phyloP scores from a whole-genome alignment of 73 alveolate species.

The Loxodes magnus region DNA sequence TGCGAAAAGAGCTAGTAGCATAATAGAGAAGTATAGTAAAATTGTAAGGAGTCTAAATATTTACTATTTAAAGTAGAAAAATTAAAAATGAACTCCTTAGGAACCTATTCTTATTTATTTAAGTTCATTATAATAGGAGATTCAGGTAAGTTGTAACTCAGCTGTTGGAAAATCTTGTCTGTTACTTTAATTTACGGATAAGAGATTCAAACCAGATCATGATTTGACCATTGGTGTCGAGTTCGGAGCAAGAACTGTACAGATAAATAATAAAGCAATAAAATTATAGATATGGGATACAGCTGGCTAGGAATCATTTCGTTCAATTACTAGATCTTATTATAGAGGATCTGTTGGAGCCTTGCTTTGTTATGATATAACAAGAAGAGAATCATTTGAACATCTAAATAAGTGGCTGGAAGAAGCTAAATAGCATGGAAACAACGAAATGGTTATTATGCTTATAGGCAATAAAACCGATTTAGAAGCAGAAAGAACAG shows the following conservation, averaged over 20 bases:
- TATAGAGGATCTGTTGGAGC: slow-evolving; percentile 86
- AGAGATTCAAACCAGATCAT: slow-evolving; percentile 19
- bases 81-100: too few species aligned
- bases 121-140: slow-evolving; percentile 53
- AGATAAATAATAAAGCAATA: slow-evolving; percentile 47
- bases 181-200: slow-evolving; percentile 24
- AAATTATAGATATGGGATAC: slow-evolving; percentile 85
- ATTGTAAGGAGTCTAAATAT: too few species aligned
- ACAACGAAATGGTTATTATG: slow-evolving; percentile 47
- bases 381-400: slow-evolving; percentile 55
- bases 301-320: slow-evolving; percentile 82
- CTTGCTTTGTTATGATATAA: slow-evolving; percentile 54
- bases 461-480: slow-evolving; percentile 75
- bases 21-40: too few species aligned
- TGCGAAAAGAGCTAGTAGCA: too few species aligned
- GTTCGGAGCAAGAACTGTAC: slow-evolving; percentile 56
- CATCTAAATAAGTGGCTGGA: slow-evolving; percentile 57
- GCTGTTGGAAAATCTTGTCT: slow-evolving; percentile 44
- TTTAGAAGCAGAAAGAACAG: slow-evolving; percentile 36
- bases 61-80: too few species aligned
- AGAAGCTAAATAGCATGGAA: slow-evolving; percentile 61
- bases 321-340: slow-evolving; percentile 69
- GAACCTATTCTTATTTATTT: slow-evolving; percentile 34
- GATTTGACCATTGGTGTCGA: slow-evolving; percentile 77
- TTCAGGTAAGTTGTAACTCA: too few species aligned